These are phyloP conservation scores for Zangia roseola DNA, from an alignment of 768 basidiomycete species.

Conservation along the genomic window DNA sequence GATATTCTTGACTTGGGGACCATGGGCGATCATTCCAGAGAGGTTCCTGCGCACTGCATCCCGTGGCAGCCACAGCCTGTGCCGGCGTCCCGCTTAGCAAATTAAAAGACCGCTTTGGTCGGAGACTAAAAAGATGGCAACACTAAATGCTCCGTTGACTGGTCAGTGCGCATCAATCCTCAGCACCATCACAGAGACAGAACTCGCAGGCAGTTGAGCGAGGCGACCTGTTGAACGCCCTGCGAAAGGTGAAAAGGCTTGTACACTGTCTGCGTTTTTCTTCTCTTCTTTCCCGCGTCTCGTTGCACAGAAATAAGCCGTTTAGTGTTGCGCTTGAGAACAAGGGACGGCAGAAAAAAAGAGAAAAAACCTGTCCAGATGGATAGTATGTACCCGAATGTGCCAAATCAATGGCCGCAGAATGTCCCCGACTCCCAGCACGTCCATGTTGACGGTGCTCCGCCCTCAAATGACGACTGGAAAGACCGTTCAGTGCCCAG, in stretches of 20 bases:
- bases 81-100: slow-evolving; percentile 27
- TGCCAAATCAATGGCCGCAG: slow-evolving; percentile 41
- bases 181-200: slow-evolving; percentile 41
- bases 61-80: slow-evolving; percentile 6
- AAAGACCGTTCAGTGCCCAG: slow-evolving; percentile 35
- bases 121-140: slow-evolving; percentile 29
- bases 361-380: slow-evolving; percentile 39
- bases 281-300: slow-evolving; percentile 35
- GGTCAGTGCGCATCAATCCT: slow-evolving; percentile 36
- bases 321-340: slow-evolving; percentile 45
- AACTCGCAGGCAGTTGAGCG: slow-evolving; percentile 39
- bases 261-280: slow-evolving; percentile 38
- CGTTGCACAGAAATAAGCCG: slow-evolving; percentile 46
- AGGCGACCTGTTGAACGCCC: slow-evolving; percentile 33
- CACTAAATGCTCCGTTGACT: slow-evolving; percentile 23
- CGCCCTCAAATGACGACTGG: slow-evolving; percentile 38
- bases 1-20: slow-evolving; percentile 8
- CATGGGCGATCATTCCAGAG: slow-evolving; percentile 23
- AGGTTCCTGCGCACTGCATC: slow-evolving; percentile 24
- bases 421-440: slow-evolving; percentile 35
- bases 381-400: slow-evolving; percentile 49
- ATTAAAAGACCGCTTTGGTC: slow-evolving; percentile 25
- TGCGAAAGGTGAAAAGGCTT: slow-evolving; percentile 42
- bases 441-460: slow-evolving; percentile 31
- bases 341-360: slow-evolving; percentile 38